These are phyloP conservation scores for Xylaria longipes DNA, from an alignment of 495 filamentous ascomycete genomes.

Conservation along the genomic window DNA sequence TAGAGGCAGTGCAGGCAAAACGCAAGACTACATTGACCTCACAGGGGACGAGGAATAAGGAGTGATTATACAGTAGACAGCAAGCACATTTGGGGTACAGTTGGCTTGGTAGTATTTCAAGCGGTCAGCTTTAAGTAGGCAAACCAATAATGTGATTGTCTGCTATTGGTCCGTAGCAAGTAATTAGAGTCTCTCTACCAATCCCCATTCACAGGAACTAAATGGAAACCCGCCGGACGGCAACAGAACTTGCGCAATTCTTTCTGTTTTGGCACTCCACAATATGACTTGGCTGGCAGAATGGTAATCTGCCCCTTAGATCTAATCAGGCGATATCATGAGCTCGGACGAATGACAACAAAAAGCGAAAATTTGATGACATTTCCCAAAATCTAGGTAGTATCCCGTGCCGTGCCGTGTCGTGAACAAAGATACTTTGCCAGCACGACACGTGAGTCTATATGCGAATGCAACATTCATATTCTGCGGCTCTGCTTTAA, in stretches of 20 bases:
- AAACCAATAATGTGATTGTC: background rate
- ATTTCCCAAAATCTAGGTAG: background rate
- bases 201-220: background rate
- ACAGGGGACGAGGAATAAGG: constrained; percentile 3
- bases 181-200: background rate
- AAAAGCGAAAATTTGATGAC: background rate
- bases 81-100: background rate
- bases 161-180: background rate
- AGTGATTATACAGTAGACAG: background rate
- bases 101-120: background rate
- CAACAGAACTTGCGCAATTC: background rate
- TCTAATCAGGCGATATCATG: background rate
- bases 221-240: background rate
- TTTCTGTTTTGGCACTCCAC: background rate
- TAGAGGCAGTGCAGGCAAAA: background rate
- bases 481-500: constrained; percentile 3
- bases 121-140: background rate
- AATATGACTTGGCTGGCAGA: background rate
- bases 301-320: background rate
- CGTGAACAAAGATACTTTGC: background rate
- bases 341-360: background rate
- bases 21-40: constrained; percentile 4
- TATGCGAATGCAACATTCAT: background rate
- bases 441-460: background rate
- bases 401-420: background rate